Percentiles rank a stretch among this genome's conserved stretches.
These are phyloP conservation scores for Colletotrichum eremochloae DNA, from an alignment of 2,329 filamentous ascomycete genomes.

Conservation along the genomic window DNA sequence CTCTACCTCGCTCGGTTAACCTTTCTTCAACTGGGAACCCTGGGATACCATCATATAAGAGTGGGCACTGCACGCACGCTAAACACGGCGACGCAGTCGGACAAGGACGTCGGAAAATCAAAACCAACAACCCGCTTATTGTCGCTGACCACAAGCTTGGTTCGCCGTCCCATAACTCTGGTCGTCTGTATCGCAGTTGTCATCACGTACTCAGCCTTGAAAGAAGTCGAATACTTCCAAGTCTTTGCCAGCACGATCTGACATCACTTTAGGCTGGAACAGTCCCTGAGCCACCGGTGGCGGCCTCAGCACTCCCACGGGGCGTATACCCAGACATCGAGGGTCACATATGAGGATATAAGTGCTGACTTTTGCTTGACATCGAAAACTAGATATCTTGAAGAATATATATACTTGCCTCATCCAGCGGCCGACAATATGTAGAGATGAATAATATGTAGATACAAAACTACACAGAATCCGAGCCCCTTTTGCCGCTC, in stretches of 20 bases:
- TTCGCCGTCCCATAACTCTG: constrained; percentile 12
- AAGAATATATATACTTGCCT: constrained; percentile 12
- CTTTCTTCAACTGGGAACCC: constrained; percentile 18
- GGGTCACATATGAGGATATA: no score
- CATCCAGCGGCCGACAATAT: constrained; percentile 17
- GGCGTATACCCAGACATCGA: no score
- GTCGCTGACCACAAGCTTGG: not conserved
- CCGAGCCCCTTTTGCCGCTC: not conserved
- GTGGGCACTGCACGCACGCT: not conserved
- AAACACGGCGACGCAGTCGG: not conserved
- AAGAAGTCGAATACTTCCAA: not conserved
- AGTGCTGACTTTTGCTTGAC: not conserved
- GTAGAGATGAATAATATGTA: constrained; percentile 23
- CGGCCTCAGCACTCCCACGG: no score
- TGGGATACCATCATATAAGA: not conserved
- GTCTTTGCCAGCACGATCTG: rapidly evolving
- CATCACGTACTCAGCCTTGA: not conserved
- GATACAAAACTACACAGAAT: not conserved
- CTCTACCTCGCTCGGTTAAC: constrained; percentile 10
- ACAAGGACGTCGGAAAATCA: not conserved
- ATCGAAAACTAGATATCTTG: constrained; percentile 11
- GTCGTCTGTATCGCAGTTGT: not conserved
- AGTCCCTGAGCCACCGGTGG: not conserved
- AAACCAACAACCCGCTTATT: not conserved
- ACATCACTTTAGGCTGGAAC: not conserved